Base-by-base conservation (phyloP, 257 asterid genomes). In the Agastache rugosa region DNA sequence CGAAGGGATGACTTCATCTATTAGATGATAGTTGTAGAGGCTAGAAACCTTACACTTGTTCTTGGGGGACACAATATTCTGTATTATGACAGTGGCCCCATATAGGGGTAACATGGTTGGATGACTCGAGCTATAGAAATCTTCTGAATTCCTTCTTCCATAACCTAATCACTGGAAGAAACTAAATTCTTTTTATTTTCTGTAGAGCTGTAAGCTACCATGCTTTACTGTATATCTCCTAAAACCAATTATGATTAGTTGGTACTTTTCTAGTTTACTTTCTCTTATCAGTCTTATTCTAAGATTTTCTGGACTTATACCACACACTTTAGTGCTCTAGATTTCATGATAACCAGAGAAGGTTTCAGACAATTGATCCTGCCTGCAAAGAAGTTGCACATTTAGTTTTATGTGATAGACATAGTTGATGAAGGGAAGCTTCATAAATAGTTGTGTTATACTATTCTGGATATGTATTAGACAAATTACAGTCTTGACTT, bases 181-280 rank as follows among this genome's bases (percentile, higher is more conserved):
- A 11, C 60, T 20, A 4, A 20, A 1, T 20, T 53, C 60, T 19
- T 20, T 53, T n/a, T 19, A 25, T 20, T 51, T 51, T 53, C 60
- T 19, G 58, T 51, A 19, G 59, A 51, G 59, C 59, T 51, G 59
- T 53, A 53, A 17, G 60, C 60, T 53, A 53, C 15, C 60, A 7
- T 5, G 31, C 11, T 22, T 45, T 45, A 3, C 51, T 14, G n/a
- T 45, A 6, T 45, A 11, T 12, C 1, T 45, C 17, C 16, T 45
- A 4, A 3, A 45, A 45, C 6, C 17, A 12, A 5, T 45, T 45
- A 12, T 5, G 17, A 12, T 45, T 45, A 45, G 51, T 1, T 12
- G 51, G 51, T 12, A 44, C 5, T 44, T 44, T 44, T 11, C 15
- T 15, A 44, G 50, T 2, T 44, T 44, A n/a, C 4, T 4, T 3